Evolutionary conservation across 352 stramenopile species (phyloP).

Genomic region (Globisporangium middletonii): DNA sequence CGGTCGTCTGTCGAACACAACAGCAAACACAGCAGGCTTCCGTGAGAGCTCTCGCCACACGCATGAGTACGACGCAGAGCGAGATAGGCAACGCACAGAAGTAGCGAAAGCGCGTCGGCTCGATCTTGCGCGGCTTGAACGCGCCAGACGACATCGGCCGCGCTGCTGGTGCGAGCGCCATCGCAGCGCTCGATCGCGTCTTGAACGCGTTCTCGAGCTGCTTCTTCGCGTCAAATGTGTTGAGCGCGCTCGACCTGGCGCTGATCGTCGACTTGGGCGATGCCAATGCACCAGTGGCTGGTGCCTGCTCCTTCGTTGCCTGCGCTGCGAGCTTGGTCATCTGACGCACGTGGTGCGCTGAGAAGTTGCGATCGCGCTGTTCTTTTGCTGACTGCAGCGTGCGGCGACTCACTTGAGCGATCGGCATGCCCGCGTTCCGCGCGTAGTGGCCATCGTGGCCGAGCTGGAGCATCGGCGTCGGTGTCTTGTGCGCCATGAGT

Average conservation of each 20-base stretch:
- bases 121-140: constrained; percentile 62
- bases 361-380: constrained; percentile 16
- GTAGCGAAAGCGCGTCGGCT: constrained; percentile 75
- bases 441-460: constrained; percentile 18
- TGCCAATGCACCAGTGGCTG: background rate
- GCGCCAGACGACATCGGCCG: constrained; percentile 45
- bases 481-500: constrained; percentile 7
- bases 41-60: background rate
- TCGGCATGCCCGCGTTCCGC: constrained; percentile 24
- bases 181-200: constrained; percentile 5
- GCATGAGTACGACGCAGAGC: background rate
- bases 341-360: constrained; percentile 45
- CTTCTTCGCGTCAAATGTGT: constrained; percentile 22
- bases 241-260: constrained; percentile 17
- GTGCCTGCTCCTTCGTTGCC: background rate
- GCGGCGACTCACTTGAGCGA: constrained; percentile 24
- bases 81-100: constrained; percentile 48
- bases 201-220: constrained; percentile 27
- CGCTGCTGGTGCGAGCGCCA: constrained; percentile 12
- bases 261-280: constrained; percentile 17
- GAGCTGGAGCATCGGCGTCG: constrained; percentile 14
- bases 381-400: constrained; percentile 32
- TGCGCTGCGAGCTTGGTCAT: constrained; percentile 32
- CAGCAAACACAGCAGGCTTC: background rate
- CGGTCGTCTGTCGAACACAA: constrained; percentile 41